Base-by-base conservation (phyloP, 2,329 filamentous ascomycete genomes). In the Fusarium falciforme region DNA sequence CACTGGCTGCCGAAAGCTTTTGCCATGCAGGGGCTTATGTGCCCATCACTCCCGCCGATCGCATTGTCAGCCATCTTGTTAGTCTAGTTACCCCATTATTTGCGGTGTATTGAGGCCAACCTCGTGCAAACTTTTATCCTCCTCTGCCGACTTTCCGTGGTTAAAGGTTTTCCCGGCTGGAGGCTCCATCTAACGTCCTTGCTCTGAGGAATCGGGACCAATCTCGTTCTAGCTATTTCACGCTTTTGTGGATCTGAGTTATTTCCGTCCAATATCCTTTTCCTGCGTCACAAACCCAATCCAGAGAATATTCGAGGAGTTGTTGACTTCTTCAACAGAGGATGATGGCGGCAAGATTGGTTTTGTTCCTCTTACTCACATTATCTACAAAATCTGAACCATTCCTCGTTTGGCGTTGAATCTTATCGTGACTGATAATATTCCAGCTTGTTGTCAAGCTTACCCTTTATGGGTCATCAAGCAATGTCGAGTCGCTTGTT, bases 81-180 rank as follows among this genome's bases (percentile, higher is more conserved):
- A 22, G 40, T 44, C 17, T 44, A 12, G 12, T 12, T 47, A 47
- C 20, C 42, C 42, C 25, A 54, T 54, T 27, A 16, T 27, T 31
- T 54, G 47, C 47, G 9, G 29, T 31, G 27, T 31, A 27, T 60
- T 42, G 25, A 40, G 35, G n/a, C 36, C n/a, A 22, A 17, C 20
- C 35, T 8, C 11, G 36, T 35, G 25, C 25, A 14, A 40, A 27
- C 33, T 61, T 44, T 42, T 61, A 40, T 31, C 58, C 25, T 44
- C 35, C 47, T 11, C 44, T 38, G 22, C 40, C 61, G 57, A 58
- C 52, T 52, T 64, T 66, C 63, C 20, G 44, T 61, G 67, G 67
- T 62, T 69, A 69, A 69, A 66, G 49, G 31, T 66, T 69, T 66
- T 66, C 67, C 67, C 63, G 12, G 31, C 25, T 38, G 11, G 20